Base-by-base conservation (phyloP, 352 stramenopile genomes). In the Phytopythium litorale region DNA sequence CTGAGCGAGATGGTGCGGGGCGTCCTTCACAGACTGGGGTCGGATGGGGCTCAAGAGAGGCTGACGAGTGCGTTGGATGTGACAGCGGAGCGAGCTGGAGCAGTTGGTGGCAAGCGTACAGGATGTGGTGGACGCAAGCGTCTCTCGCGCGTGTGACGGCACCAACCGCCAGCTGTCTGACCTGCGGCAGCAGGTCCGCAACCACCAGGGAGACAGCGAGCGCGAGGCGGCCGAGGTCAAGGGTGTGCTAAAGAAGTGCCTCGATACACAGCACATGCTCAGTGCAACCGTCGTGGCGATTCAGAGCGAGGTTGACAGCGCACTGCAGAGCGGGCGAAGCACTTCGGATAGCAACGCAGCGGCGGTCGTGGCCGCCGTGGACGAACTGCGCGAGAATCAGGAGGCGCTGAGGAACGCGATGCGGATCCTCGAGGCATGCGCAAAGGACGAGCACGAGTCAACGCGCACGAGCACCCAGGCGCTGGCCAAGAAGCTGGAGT, bases 191-290 rank as follows among this genome's bases (percentile, higher is more conserved):
- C 32, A 58, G 19, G n/a, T 33, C 7, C 52, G 33, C 30, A 32
- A 28, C 18, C 52, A 25, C 18, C 18, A 46, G 19, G 8, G 52
- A 8, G 32, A 21, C 12, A 21, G 18, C 35, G 55, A 67, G 13
- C 51, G 64, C 45, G 57, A 64, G 40, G 66, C 56, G 7, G 48
- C 72, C 1, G 78, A 90, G 32, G 50, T 81, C 19, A 82, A 81
- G 32, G 63, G 56, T 1, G 65, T 84, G 23, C 32, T 88, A 23
- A 71, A 75, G 13, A 90, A 86, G 45, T 85, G 71, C 40, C 65
- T 86, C 1, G 78, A 90, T 28, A 80, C 75, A 25, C 78, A 90
- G 48, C 78, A 90, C 35, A 59, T 88, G 45, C 55, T 90, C 25
- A 87, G 81, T 58, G 64, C 68, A 19, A 87, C 75, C 0, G 67